Base-by-base conservation (phyloP, 78 protist species). In the Dictyostelium capitatum region DNA sequence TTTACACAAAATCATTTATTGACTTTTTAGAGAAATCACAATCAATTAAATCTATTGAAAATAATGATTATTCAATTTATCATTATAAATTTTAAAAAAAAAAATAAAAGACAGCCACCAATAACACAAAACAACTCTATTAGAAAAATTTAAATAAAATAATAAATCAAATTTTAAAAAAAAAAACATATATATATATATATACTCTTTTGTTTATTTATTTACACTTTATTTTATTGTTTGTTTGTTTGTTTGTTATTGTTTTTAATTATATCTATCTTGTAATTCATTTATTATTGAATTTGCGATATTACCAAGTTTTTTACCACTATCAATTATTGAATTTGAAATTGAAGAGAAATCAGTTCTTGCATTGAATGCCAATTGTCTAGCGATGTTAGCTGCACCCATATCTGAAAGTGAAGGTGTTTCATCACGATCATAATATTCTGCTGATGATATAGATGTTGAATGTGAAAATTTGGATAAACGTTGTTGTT, bases 381-480 rank as follows among this genome's bases (percentile, higher is more conserved):
- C 78, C 28, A 82, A 46, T 15, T 54, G n/a, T 82, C 81, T 70
- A 4, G 90, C 90, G 1, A 82, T 43, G 20, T 32, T 77, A 25
- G 54, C 23, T 2, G 80, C 90, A 43, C 51, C 30, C 46, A 47
- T 32, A 41, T 72, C 79, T 47, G 69, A 9, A 15, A 54, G 32
- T 37, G 32, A 32, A 17, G 56, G 48, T 17, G 59, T 54, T 81
- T 91, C 95, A 79, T 82, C 90, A 23, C 95, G 59, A 12, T 70
- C 89, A 83, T 91, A 91, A 54, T 91, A 91, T 65, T 83, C 83
- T 20, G 95, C 95, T n/a, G 83, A 70, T 41, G 95, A 91, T 15
- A 91, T 91, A 4, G 90, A 82, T 25, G 85, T 82, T 12, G 95
- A 89, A 30, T 89, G 72, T 25, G 70, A 54, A 43, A 91, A 82